Base-by-base conservation (phyloP, 116 monocot genomes). In the Phalaenopsis hybrid region DNA sequence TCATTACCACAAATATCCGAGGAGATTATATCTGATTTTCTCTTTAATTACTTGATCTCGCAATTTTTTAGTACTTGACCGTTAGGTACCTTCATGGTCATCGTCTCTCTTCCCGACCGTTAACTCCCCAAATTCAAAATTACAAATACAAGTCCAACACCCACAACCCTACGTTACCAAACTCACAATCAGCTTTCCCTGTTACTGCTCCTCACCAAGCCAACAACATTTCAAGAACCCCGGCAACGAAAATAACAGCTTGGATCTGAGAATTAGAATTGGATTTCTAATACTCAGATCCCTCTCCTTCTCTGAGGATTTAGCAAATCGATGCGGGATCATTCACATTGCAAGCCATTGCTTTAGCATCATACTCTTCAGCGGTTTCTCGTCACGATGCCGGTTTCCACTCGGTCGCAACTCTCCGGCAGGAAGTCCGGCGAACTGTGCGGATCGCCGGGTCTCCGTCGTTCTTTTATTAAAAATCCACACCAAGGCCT, bases 391-490 rank as follows among this genome's bases (percentile, higher is more conserved):
- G n/a, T 12, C 25, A 18, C 23, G 43, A 97, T 97, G 97, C 97
- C 97, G 50, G 92, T 97, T 55, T 85, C 90, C 13, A 97, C 97
- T 57, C 84, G 94, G 49, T 86, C 91, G 10, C 92, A 94, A 82
- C 59, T 89, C 87, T 86, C 87, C 75, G 75, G 77, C 79, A 50
- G 82, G 82, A 65, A 23, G 58, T 48, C 46, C n/a, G 55, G 57
- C 74, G 55, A 49, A 10, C 59, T 43, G 1, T 52, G 10, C 16
- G 21, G 13, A 28, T 77, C 51, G 17, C 77, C 77, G 5, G 48
- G 21, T 77, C 77, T 50, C 50, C 51, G 28, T 25, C 2, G 52
- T 28, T 11, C 81, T 3, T 31, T 84, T 3, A 68, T 78, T n/a
- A 79, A 86, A 23, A 89, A 89, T 82, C 94, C 96, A 10, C 95